Evolutionary conservation across 1,139 yeast genomes (phyloP).

Genomic region (Candida albicans): DNA sequence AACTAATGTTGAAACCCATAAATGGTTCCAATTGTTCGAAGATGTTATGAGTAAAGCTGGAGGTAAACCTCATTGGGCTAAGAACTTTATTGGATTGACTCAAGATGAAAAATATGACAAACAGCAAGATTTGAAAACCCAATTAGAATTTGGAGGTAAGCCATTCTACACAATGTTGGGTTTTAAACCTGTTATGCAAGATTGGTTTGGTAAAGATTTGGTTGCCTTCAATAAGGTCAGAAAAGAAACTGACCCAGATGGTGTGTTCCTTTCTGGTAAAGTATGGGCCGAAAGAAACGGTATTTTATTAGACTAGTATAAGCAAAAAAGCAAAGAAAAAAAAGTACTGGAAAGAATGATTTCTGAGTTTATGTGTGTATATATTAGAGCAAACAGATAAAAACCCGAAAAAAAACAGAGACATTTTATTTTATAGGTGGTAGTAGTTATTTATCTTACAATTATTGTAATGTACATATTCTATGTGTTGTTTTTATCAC

Average conservation of each 20-base stretch:
- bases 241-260: conserved; percentile 71
- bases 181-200: conserved; percentile 61
- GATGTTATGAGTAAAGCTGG: conserved; percentile 70
- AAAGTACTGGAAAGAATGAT: no score
- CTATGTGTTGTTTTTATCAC: neutral
- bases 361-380: no score
- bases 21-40: conserved; percentile 87
- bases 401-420: neutral
- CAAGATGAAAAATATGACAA: conserved; percentile 29
- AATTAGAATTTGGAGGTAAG: conserved; percentile 43
- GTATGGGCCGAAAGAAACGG: conserved; percentile 85
- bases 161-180: conserved; percentile 80
- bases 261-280: conserved; percentile 74
- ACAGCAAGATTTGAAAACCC: conserved; percentile 33
- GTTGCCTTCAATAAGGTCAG: conserved; percentile 60
- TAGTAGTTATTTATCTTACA: neutral
- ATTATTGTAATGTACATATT: neutral
- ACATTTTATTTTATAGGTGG: neutral
- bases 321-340: no score
- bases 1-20: conserved; percentile 67
- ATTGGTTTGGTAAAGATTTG: conserved; percentile 82
- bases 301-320: conserved; percentile 43
- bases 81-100: conserved; percentile 74
- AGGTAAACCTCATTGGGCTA: conserved; percentile 99
- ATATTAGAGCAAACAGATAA: neutral